Evolutionary conservation across 495 filamentous ascomycete species (phyloP).

Genomic region (Talaromyces liani): DNA sequence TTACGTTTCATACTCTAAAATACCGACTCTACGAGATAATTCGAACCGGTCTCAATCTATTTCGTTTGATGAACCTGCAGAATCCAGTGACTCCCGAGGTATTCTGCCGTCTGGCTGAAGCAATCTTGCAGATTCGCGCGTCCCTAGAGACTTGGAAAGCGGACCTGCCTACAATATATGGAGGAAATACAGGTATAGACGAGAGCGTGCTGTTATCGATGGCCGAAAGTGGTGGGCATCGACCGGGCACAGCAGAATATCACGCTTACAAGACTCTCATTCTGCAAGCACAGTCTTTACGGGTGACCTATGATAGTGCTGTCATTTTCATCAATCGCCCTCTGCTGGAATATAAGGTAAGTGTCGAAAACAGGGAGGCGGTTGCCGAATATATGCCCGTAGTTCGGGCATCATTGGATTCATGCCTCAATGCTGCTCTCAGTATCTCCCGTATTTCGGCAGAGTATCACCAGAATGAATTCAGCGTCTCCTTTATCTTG

Average conservation of each 20-base stretch:
- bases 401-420: background rate
- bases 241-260: background rate
- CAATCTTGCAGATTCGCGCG: background rate
- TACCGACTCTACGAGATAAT: slow-evolving; percentile 1
- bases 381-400: background rate
- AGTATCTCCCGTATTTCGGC: background rate
- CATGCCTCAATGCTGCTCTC: background rate
- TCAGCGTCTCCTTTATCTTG: background rate
- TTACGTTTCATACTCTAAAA: background rate
- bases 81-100: background rate
- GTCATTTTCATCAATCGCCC: slow-evolving; percentile 4
- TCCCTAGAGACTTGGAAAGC: slow-evolving; percentile 6
- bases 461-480: background rate
- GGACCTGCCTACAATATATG: background rate
- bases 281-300: background rate
- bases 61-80: background rate
- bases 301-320: slow-evolving; percentile 2
- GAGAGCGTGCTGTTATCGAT: background rate
- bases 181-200: background rate
- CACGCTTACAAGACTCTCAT: background rate
- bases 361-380: background rate
- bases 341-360: background rate
- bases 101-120: background rate
- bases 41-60: background rate
- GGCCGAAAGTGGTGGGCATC: background rate